Conservation (phyloP, 164 flowering plant species). For the Brasenia schreberi region DNA sequence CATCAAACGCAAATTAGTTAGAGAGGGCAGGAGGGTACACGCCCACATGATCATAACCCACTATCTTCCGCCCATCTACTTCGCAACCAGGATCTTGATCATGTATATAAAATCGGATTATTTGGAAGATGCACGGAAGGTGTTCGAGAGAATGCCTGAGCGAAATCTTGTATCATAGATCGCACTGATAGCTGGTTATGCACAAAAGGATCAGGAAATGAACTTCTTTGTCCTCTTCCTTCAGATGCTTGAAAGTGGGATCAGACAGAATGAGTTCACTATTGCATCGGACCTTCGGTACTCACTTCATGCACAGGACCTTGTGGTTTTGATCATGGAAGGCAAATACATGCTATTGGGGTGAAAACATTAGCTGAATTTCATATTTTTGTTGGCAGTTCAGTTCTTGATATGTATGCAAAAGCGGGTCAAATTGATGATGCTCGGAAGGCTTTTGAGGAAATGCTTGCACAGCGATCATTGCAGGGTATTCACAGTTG, state of each 20-base stretch:
- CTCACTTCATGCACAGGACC: slow-evolving; percentile 16
- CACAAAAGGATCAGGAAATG: slow-evolving; percentile 4
- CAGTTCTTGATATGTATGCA: slow-evolving; percentile 27
- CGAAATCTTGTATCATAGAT: slow-evolving; percentile 21
- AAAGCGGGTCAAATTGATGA: slow-evolving; percentile 19
- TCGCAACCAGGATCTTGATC: slow-evolving; percentile 16
- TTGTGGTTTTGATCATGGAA: slow-evolving; percentile 12
- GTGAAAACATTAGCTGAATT: slow-evolving; percentile 12
- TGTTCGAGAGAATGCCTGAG: slow-evolving; percentile 21
- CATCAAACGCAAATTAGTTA: slow-evolving; percentile 10
- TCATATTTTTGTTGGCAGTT: slow-evolving; percentile 20
- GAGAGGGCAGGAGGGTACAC: slow-evolving; percentile 20
- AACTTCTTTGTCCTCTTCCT: slow-evolving; percentile 13
- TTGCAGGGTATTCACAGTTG: slow-evolving; percentile 21
- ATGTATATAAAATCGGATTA: slow-evolving; percentile 13
- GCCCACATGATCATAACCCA: slow-evolving; percentile 20
- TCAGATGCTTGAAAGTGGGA: slow-evolving; percentile 17
- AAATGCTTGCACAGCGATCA: slow-evolving; percentile 20
- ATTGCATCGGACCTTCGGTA: slow-evolving; percentile 16
- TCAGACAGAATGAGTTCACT: slow-evolving; percentile 19
- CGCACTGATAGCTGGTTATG: slow-evolving; percentile 17
- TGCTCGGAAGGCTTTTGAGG: slow-evolving; percentile 14
- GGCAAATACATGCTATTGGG: slow-evolving; percentile 18
- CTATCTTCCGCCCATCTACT: slow-evolving; percentile 14
- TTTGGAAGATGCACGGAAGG: slow-evolving; percentile 11